These are phyloP conservation scores for Huiozyma naganishii DNA, from an alignment of 805 yeast genomes.

Conservation along the genomic window DNA sequence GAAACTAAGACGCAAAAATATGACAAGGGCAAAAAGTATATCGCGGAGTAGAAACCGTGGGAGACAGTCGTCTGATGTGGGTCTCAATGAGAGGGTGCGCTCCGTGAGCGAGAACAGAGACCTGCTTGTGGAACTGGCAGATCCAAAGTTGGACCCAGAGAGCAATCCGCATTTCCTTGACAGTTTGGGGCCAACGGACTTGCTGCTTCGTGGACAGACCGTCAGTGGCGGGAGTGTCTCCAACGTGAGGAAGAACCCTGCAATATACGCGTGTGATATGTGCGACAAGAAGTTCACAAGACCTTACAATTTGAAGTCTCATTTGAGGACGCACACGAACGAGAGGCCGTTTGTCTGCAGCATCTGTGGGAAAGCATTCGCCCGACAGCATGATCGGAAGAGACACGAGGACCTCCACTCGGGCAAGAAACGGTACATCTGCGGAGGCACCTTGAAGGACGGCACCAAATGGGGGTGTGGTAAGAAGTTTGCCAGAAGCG, in stretches of 20 bases:
- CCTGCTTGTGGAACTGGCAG: slow-evolving; percentile 23
- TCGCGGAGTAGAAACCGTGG: slow-evolving; percentile 7
- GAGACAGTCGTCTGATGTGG: slow-evolving; percentile 9
- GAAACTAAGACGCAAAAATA: slow-evolving; percentile 12
- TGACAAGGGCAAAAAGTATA: slow-evolving; percentile 7
- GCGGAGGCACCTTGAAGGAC: slow-evolving; percentile 52
- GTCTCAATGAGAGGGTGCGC: slow-evolving; percentile 18
- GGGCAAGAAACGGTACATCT: slow-evolving; percentile 65
- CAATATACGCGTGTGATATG: slow-evolving; percentile 50
- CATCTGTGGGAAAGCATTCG: slow-evolving; percentile 72
- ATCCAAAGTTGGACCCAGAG: slow-evolving; percentile 4
- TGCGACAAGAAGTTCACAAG: slow-evolving; percentile 85
- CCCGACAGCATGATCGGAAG: slow-evolving; percentile 66
- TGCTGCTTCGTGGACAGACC: not conserved
- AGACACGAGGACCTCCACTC: slow-evolving; percentile 68
- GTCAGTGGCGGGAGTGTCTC: too few species aligned
- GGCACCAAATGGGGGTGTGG: slow-evolving; percentile 72
- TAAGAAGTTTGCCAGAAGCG: slow-evolving; percentile 67
- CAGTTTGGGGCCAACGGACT: not conserved
- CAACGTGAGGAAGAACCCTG: slow-evolving; percentile 15
- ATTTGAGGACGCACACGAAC: slow-evolving; percentile 80
- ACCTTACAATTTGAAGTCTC: slow-evolving; percentile 88
- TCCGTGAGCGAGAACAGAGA: slow-evolving; percentile 25
- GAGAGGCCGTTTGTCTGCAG: slow-evolving; percentile 69
- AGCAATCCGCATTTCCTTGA: not conserved